Percentiles rank a stretch among this genome's conserved stretches.
Evolutionary conservation across 2,329 filamentous ascomycete species (phyloP).

Genomic region (Arthrobotrys pseudoclavata): DNA sequence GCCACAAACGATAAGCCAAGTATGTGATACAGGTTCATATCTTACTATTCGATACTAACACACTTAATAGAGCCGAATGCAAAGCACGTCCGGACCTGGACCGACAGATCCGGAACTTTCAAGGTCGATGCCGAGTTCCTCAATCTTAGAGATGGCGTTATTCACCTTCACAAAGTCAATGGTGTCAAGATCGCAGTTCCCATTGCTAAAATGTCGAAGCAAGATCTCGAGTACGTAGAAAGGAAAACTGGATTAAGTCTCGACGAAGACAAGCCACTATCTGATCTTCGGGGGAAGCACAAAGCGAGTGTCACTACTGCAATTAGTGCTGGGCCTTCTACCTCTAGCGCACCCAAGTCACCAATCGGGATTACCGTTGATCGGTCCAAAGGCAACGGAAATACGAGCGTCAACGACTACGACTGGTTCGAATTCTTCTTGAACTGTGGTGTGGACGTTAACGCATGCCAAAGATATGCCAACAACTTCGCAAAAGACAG

Average conservation of each 20-base stretch:
- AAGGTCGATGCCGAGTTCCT: slow-evolving; percentile 98
- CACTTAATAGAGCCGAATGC: slow-evolving; percentile 79
- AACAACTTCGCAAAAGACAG: slow-evolving; percentile 90
- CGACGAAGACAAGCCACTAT: slow-evolving; percentile 91
- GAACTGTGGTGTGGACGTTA: slow-evolving; percentile 88
- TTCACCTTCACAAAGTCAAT: slow-evolving; percentile 97
- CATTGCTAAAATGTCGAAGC: slow-evolving; percentile 92
- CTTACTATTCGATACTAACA: slow-evolving; percentile 58
- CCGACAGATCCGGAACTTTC: slow-evolving; percentile 93
- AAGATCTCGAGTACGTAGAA: slow-evolving; percentile 96
- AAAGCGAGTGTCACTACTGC: slow-evolving; percentile 66
- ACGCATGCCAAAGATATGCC: slow-evolving; percentile 93
- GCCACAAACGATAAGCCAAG: slow-evolving; percentile 60
- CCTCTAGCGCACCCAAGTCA: slow-evolving; percentile 62
- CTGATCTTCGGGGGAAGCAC: slow-evolving; percentile 75
- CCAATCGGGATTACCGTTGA: slow-evolving; percentile 63
- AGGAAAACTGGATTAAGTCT: slow-evolving; percentile 86
- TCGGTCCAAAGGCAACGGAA: slow-evolving; percentile 65
- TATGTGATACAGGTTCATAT: slow-evolving; percentile 54
- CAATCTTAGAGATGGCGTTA: slow-evolving; percentile 92
- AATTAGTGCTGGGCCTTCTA: slow-evolving; percentile 64
- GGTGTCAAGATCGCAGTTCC: slow-evolving; percentile 98
- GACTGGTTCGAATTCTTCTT: slow-evolving; percentile 99
- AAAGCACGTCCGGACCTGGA: slow-evolving; percentile 89
- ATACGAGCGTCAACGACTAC: slow-evolving; percentile 74